These are phyloP conservation scores for Myochromella boudieri DNA, from an alignment of 768 basidiomycete genomes.

Conservation along the genomic window DNA sequence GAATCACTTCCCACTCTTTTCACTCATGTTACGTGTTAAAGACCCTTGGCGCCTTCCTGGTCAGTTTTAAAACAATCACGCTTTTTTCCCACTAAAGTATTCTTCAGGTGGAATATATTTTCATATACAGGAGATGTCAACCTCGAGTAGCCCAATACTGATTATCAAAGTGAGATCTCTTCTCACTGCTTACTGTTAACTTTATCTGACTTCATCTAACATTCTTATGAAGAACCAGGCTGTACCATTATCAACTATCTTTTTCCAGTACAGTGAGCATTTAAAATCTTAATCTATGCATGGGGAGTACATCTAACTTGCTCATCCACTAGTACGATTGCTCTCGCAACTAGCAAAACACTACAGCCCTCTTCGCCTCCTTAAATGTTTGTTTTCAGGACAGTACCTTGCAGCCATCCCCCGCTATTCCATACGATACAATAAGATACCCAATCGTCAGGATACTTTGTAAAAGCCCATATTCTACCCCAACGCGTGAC, in stretches of 20 bases:
- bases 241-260: conserved; percentile 48
- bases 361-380: conserved; percentile 58
- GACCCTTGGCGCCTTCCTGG: conserved; percentile 85
- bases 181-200: too few relatives aligned
- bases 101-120: conserved; percentile 32
- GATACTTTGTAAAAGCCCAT: too few relatives aligned
- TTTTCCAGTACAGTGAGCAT: conserved; percentile 57
- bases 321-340: conserved; percentile 40
- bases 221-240: conserved; percentile 46
- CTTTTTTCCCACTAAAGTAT: neutral
- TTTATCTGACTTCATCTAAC: too few relatives aligned
- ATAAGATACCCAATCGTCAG: conserved; percentile 19
- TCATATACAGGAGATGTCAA: conserved; percentile 25
- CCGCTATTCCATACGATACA: conserved; percentile 37
- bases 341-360: conserved; percentile 50
- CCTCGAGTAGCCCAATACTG: conserved; percentile 20
- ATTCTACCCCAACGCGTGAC: too few relatives aligned
- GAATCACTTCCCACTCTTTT: conserved; percentile 93
- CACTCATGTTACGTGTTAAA: conserved; percentile 79
- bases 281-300: conserved; percentile 1
- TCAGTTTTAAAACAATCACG: conserved; percentile 23
- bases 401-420: conserved; percentile 51
- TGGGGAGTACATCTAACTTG: neutral
- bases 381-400: conserved; percentile 48
- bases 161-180: conserved; percentile 31